Base-by-base conservation (phyloP, 768 basidiomycete species). In the Lactarius tabidus region DNA sequence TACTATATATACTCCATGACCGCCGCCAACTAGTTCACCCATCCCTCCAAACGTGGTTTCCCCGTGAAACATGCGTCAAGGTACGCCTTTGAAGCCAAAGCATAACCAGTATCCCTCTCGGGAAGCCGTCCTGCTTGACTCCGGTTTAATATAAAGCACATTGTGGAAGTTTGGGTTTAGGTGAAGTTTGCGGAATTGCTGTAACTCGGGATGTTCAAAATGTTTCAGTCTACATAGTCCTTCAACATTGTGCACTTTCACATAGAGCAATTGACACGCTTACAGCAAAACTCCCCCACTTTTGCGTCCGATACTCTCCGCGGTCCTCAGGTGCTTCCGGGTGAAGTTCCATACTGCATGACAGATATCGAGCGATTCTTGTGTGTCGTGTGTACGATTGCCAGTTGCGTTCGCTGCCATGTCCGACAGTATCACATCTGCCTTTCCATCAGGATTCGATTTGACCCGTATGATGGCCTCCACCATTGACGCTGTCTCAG, bases 341-440 rank as follows among this genome's bases (percentile, higher is more conserved):
- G 86, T 82, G 72, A 97, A 95, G 51, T 80, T 75, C 64, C 89
- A 84, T 0, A 91, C 94, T 3, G 89, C 85, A 41, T 81, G 75
- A 72, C 87, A 91, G 26, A 98, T 87, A 41, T 88, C 82, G 36
- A 95, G 79, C 63, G 88, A 88, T 12, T 80, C 74, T 70, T 87
- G 81, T 1, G 83, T 81, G 75, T 98, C 95, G 57, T 80, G 80
- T 0, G 76, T 74, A 20, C 80, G 74, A 65, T 89, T 86, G 6
- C 96, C 95, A 2, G 88, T 84, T 65, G 85, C 79, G 73, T 95
- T 94, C 23, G 86, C 86, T 20, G 94, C 91, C 89, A 98, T 95
- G 72, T 97, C 95, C 9, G 89, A 92, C 5, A 97, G 79, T 29
- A 97, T 83, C 20, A 95, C 78, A 73, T 98, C 93, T 8, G 86